These are phyloP conservation scores for Ceratobasidium sp. DNA, from an alignment of 1,284 basidiomycete genomes.

Conservation along the genomic window DNA sequence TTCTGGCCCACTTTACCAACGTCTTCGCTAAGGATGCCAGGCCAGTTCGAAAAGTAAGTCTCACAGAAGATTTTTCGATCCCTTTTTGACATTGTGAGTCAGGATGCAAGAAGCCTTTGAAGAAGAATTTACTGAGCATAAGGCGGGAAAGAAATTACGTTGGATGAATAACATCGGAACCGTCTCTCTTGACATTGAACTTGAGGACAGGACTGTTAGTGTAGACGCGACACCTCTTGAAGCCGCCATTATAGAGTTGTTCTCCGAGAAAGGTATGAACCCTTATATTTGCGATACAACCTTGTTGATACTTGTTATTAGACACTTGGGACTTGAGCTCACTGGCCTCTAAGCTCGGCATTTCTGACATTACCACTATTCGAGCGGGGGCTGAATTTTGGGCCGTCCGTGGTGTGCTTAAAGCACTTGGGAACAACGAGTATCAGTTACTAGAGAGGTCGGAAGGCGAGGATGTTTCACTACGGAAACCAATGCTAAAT, in stretches of 20 bases:
- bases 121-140: slow-evolving; percentile 78
- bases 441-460: slow-evolving; percentile 73
- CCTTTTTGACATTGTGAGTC: slow-evolving; percentile 34
- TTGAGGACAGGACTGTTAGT: slow-evolving; percentile 80
- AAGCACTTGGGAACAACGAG: slow-evolving; percentile 66
- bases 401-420: slow-evolving; percentile 83
- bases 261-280: slow-evolving; percentile 71
- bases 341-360: slow-evolving; percentile 69
- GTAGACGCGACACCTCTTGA: slow-evolving; percentile 85
- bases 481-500: slow-evolving; percentile 53
- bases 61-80: slow-evolving; percentile 15
- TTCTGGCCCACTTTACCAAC: slow-evolving; percentile 91
- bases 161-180: slow-evolving; percentile 90
- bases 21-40: slow-evolving; percentile 79
- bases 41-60: slow-evolving; percentile 79
- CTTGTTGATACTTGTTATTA: slow-evolving; percentile 51
- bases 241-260: slow-evolving; percentile 88
- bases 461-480: slow-evolving; percentile 55
- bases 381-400: slow-evolving; percentile 83
- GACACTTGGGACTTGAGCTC: slow-evolving; percentile 76
- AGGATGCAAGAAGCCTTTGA: slow-evolving; percentile 82
- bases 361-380: slow-evolving; percentile 69
- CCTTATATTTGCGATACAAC: slow-evolving; percentile 17
- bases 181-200: slow-evolving; percentile 77
- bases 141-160: slow-evolving; percentile 87